Evolutionary conservation across 169 alveolate genomes (phyloP).

Genomic region (Fabrea salina): DNA sequence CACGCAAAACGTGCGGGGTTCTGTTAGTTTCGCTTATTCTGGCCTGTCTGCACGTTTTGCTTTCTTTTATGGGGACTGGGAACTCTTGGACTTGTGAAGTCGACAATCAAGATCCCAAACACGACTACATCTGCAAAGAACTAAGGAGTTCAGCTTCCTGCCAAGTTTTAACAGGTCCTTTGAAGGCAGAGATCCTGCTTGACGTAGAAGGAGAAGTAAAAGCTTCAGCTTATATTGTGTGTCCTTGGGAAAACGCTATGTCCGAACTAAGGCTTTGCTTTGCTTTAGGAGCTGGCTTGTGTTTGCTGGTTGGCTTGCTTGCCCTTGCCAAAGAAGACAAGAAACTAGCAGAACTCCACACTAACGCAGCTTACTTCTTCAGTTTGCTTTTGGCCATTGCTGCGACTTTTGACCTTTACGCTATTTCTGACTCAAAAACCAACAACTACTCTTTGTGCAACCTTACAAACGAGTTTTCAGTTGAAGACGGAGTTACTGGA

Average conservation of each 20-base stretch:
- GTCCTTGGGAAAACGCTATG: slow-evolving; percentile 25
- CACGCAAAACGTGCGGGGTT: neutral
- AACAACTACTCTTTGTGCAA: neutral
- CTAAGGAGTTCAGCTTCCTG: slow-evolving; percentile 8
- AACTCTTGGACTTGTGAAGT: slow-evolving; percentile 21
- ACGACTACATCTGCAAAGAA: slow-evolving; percentile 11
- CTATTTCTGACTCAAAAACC: neutral
- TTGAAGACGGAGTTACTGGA: neutral
- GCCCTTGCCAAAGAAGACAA: neutral
- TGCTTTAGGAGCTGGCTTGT: neutral
- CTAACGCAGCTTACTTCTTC: slow-evolving; percentile 22
- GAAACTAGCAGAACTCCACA: slow-evolving; percentile 11
- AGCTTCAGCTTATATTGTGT: slow-evolving; percentile 19
- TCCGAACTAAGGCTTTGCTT: slow-evolving; percentile 18
- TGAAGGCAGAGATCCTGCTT: neutral
- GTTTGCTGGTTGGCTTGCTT: neutral
- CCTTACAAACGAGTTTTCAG: slow-evolving; percentile 1
- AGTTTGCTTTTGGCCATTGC: neutral
- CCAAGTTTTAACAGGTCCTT: slow-evolving; percentile 21
- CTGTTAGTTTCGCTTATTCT: neutral
- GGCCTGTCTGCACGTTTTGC: neutral
- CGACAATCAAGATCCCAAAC: neutral
- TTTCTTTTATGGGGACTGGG: neutral
- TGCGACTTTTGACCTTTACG: slow-evolving; percentile 7
- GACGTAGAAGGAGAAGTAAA: neutral